A percentile compares a stretch with the other conserved stretches of the same genome.
Conservation (phyloP, 345 rosid genomes). For the Nephelium lappaceum region DNA sequence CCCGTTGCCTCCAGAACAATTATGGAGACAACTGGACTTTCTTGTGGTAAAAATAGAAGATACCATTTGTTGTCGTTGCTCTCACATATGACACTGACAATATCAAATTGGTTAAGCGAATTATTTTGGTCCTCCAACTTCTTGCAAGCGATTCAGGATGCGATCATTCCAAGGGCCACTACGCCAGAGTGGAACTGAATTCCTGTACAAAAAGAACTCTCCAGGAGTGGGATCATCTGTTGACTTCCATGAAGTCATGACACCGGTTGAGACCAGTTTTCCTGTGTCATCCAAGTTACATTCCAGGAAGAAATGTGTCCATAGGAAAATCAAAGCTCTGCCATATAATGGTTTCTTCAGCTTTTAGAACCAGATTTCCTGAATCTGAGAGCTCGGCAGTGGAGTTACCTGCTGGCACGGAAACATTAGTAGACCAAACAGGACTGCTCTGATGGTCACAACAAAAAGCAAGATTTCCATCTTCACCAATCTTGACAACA, state of each 20-base stretch:
- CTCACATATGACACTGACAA: not conserved
- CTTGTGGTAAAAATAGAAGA: not conserved
- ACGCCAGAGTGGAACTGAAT: not conserved
- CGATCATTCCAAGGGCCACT: slow-evolving; percentile 18
- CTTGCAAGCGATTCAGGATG: not conserved
- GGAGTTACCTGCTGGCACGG: not conserved
- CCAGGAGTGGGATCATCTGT: slow-evolving; percentile 26
- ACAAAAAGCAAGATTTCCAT: slow-evolving; percentile 25
- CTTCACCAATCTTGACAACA: not conserved
- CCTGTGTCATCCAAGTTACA: slow-evolving; percentile 22
- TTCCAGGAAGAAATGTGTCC: no score
- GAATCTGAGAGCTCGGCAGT: slow-evolving; percentile 24
- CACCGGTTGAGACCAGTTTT: slow-evolving; percentile 18
- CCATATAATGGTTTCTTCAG: no score
- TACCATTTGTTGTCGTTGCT: not conserved
- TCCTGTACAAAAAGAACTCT: not conserved
- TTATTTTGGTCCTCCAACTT: not conserved
- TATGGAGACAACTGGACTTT: not conserved
- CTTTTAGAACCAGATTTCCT: no score
- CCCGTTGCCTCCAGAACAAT: not conserved
- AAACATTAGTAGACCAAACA: slow-evolving; percentile 29
- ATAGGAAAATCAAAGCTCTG: no score
- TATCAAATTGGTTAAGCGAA: not conserved
- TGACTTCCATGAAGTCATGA: slow-evolving; percentile 33
- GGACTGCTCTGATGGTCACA: not conserved